phyloP scores from a whole-genome alignment of 352 stramenopile species.

The Globisporangium iwayamae region DNA sequence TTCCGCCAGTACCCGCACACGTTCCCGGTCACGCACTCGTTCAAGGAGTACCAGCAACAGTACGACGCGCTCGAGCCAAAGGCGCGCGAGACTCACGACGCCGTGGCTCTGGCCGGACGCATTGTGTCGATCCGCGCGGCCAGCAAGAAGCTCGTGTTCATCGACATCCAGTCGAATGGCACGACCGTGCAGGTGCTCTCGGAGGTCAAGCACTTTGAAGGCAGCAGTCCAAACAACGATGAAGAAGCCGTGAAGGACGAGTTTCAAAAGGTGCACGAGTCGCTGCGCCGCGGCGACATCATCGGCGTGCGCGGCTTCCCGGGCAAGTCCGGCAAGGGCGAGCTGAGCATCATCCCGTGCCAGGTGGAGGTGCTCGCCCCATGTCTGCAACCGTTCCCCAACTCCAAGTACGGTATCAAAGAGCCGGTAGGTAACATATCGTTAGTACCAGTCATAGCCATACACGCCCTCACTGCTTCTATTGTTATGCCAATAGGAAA shows the following conservation, averaged over 20 bases:
- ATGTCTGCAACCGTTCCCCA: slow-evolving; percentile 88
- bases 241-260: slow-evolving; percentile 36
- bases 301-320: slow-evolving; percentile 75
- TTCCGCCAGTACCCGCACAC: slow-evolving; percentile 64
- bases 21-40: slow-evolving; percentile 64
- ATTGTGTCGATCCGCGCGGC: slow-evolving; percentile 73
- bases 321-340: slow-evolving; percentile 77
- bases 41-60: slow-evolving; percentile 57
- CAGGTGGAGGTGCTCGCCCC: slow-evolving; percentile 92
- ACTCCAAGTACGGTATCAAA: slow-evolving; percentile 95
- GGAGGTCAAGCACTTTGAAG: slow-evolving; percentile 70
- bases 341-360: slow-evolving; percentile 82
- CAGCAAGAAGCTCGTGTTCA: slow-evolving; percentile 83
- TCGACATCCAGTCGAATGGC: slow-evolving; percentile 70
- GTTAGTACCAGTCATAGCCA: too few species aligned
- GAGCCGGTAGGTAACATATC: slow-evolving; percentile 43
- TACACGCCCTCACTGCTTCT: not conserved
- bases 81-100: slow-evolving; percentile 49
- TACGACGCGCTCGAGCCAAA: slow-evolving; percentile 51
- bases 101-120: slow-evolving; percentile 57
- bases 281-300: slow-evolving; percentile 75
- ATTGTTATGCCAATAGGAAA: slow-evolving; percentile 70
- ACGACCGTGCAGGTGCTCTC: slow-evolving; percentile 71
- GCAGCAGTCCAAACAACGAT: slow-evolving; percentile 20
- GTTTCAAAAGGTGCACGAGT: slow-evolving; percentile 64